Evolutionary conservation across 768 basidiomycete species (phyloP), one percentile per base, ranked within the genome.

Genomic region (Amanita pseudoporphyria): DNA sequence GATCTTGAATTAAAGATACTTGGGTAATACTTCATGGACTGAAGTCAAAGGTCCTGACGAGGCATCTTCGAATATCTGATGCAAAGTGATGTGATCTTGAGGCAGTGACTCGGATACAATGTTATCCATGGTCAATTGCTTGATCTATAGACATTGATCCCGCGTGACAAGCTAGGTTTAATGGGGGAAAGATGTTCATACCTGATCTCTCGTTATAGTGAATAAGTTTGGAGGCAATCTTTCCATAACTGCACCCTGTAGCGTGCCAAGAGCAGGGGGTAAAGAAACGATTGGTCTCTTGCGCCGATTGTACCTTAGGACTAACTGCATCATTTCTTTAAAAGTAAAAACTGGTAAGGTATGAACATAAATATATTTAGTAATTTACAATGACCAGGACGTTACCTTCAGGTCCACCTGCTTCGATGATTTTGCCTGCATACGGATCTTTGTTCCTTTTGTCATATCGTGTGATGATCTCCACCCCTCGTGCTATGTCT

Each of bases 201-300:
- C 86, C 71, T 88, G 85, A 53, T 76, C 76, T 30, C 77, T 71
- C 12, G 87, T 86, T 14, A 88, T 56, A 0, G 86, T 87, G 53
- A 87, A 81, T 16, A 84, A 54, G 51, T 76, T 83, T 14, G 66
- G 60, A 0, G 85, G 87, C 9, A 87, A 64, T 49, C 64, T 69
- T 64, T 87, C 84, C 45, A 86, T 58, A 32, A 88, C 57, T 19
- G 69, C 68, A 3, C 77, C 86, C 65, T 87, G 84, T n/a, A 83
- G 50, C 55, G 66, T 71, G 3, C 86, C 85, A 22, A 85, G 49
- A 32, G 66, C 62, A 60, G 76, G 85, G 0, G 86, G 86, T 5
- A 87, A 52, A 6, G 81, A 79, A 10, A 88, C 51, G 47, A 87
- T 76, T 1, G 77, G 76, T 24, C 85, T 70, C 49, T 60, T 58